These are phyloP conservation scores for Sergeia podlipaevii DNA, from an alignment of 208 protist genomes.

Conservation along the genomic window DNA sequence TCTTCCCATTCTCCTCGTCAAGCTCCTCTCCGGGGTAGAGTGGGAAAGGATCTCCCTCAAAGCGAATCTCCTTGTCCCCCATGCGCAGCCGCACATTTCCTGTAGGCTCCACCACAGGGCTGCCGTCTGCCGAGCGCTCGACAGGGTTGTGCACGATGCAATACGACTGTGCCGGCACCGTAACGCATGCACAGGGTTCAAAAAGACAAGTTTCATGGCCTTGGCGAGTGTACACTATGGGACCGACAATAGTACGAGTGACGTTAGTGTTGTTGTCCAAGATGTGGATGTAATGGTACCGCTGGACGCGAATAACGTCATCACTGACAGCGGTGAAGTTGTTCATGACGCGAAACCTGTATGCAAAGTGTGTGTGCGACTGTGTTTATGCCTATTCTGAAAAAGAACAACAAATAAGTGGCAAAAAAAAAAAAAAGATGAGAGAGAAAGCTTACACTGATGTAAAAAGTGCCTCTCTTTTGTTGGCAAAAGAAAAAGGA, in stretches of 20 bases:
- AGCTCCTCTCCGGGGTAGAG: constrained; percentile 89
- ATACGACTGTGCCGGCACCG: constrained; percentile 63
- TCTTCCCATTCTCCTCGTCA: constrained; percentile 19
- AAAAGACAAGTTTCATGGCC: constrained; percentile 92
- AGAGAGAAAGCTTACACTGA: not conserved
- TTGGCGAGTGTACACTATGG: constrained; percentile 89
- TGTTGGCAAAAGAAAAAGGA: not conserved
- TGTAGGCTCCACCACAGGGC: constrained; percentile 38
- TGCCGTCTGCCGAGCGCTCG: constrained; percentile 31
- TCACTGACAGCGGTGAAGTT: constrained; percentile 11
- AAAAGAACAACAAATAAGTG: not conserved
- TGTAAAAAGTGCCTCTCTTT: not conserved
- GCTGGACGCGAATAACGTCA: constrained; percentile 88
- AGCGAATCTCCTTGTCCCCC: constrained; percentile 92
- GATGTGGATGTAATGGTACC: constrained; percentile 92
- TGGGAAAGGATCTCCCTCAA: constrained; percentile 89
- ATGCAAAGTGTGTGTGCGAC: not conserved
- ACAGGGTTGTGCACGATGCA: constrained; percentile 72
- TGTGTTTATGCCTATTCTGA: not conserved
- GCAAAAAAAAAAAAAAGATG: constrained; percentile 1
- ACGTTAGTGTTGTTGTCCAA: constrained; percentile 95
- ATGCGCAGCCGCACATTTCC: constrained; percentile 84
- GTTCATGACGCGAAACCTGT: not conserved
- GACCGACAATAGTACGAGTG: constrained; percentile 79
- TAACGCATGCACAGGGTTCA: constrained; percentile 70